Conservation (phyloP, 2,329 filamentous ascomycete species). For the Cytospora leucostoma region DNA sequence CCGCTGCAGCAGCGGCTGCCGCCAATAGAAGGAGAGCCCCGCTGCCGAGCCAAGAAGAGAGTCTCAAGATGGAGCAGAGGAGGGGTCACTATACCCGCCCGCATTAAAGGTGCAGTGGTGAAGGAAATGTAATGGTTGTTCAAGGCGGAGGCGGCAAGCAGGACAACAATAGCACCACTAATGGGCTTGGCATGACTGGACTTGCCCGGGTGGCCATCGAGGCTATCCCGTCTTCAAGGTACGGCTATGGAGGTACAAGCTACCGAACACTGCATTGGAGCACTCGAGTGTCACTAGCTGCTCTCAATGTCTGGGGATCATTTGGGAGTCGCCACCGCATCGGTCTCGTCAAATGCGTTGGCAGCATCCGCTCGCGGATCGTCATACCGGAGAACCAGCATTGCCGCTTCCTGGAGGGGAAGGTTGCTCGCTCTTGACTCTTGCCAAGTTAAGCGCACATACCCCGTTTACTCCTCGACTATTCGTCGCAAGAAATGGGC, state of each 20-base stretch:
- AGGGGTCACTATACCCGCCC: constrained; percentile 61
- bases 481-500: background rate
- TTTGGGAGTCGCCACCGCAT: background rate
- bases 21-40: constrained; percentile 60
- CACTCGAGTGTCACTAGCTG: background rate
- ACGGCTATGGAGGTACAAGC: background rate
- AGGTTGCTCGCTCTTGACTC: background rate
- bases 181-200: background rate
- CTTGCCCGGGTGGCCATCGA: background rate
- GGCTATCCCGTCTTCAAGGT: background rate
- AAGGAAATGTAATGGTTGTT: background rate
- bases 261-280: background rate
- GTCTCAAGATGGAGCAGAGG: constrained; percentile 74
- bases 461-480: background rate
- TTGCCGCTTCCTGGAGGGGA: background rate
- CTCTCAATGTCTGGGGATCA: background rate
- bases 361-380: background rate
- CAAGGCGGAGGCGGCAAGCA: background rate
- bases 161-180: background rate
- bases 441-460: background rate
- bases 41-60: constrained; percentile 82
- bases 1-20: constrained; percentile 38
- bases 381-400: background rate
- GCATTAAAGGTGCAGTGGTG: constrained; percentile 39
- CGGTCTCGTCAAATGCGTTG: background rate